Evolutionary conservation across 495 filamentous ascomycete genomes (phyloP), one percentile per base, ranked within the genome.

Genomic region (Aspergillus hancockii): DNA sequence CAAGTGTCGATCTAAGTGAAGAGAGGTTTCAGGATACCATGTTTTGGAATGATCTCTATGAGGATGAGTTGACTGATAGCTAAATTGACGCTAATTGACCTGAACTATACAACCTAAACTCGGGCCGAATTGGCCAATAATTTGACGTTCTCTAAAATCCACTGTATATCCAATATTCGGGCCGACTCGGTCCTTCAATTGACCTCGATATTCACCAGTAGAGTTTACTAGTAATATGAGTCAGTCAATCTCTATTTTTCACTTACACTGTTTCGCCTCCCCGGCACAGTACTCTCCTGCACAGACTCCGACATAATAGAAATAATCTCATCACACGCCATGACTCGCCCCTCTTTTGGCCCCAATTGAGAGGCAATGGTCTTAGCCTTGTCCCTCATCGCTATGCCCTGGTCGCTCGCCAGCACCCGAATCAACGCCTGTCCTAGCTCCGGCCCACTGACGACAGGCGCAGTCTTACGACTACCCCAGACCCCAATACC

Each of bases 401-500:
- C 10, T 1, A 21, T 21, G 3, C 54, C 49, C 54, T 59, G 51
- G 7, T 53, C 56, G 22, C 62, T 62, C 3, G 53, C 55, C 32
- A 70, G 23, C 28, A 64, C 63, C 16, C 58, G 51, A 5, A 63
- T 50, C 30, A 71, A 34, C 8, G 68, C 62, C 38, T 52, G 18
- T 7, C 60, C 66, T 16, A 71, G 30, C 9, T 67, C 64, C n/a
- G 23, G 30, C 3, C 60, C 69, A 23, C 62, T 43, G 31, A 68
- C 54, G 1, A 13, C 50, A 8, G 65, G 64, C 9, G 65, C 64
- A 28, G 19, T 57, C 9, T 28, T 54, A 14, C 60, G 66, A 55
- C 67, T 77, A 0, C 69, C 76, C 67, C 72, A 77, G 16, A 77
- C 63, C 12, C 78, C 78, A 12, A 81, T 67, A 0, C 74, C 77